Base-by-base conservation (phyloP, 1,284 basidiomycete species). In the Neolentinus lepideus region DNA sequence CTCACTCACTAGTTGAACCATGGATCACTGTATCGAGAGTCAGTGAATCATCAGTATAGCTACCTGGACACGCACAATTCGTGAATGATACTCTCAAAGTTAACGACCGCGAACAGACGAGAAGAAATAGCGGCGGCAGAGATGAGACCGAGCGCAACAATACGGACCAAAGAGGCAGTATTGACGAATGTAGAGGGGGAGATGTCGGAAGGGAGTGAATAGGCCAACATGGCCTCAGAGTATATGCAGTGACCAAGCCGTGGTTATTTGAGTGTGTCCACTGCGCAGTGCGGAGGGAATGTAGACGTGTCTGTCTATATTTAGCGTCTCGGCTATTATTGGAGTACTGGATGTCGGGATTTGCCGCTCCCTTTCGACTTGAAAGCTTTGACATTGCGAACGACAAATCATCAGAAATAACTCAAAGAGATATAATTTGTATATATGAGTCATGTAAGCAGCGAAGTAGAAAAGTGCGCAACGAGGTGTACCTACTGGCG, bases 21-120 rank as follows among this genome's bases (percentile, higher is more conserved):
- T 61, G 95, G 95, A 69, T 98, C 94, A 68, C 92, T 94, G 43
- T 21, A 53, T 8, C 22, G 24, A 19, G n/a, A 3, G 56, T 60
- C 46, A 69, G 57, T 45, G 35, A 45, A 16, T 26, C 43, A 52
- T 16, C 11, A 43, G 16, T 43, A 4, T 43, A 16, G 19, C 6
- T 16, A 21, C 6, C 51, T 47, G 22, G 4, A 24, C 12, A 83
- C 92, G 63, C 61, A 94, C 92, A 98, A 98, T 79, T 99, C 96
- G 74, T 98, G 96, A 65, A 98, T 98, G 67, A 99, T 94, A 81
- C 92, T 94, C 77, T 99, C 97, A 70, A 98, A 97, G 62, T 98
- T 93, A 61, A 99, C 79, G 63, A 99, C 97, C 59, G 96, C 95
- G 69, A 99, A 99, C 64, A 99, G 79, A 68, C 97, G 87, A 57